phyloP scores from a whole-genome alignment of 805 yeast species.

The Sugiyamaella valdiviana region DNA sequence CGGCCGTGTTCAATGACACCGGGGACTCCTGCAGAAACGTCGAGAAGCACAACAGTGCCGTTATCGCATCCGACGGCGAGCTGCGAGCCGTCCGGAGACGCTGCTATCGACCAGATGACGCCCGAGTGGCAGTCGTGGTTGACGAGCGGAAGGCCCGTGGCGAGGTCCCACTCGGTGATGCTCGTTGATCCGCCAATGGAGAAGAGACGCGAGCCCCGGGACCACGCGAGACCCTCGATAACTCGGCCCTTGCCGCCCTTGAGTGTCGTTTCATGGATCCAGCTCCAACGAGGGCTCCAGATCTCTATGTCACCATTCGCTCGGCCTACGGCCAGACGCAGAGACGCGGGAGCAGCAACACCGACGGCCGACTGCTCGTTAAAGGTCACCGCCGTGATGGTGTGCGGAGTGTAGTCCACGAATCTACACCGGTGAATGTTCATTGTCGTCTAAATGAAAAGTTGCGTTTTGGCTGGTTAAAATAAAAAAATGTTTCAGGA shows the following conservation, averaged over 20 bases:
- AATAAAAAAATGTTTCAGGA: not conserved
- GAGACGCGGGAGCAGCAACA: constrained; percentile 40
- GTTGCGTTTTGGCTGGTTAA: not conserved
- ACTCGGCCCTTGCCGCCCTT: constrained; percentile 79
- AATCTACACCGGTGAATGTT: constrained; percentile 87
- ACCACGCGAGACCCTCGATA: constrained; percentile 87
- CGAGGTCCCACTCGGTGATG: constrained; percentile 87
- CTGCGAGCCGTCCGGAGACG: constrained; percentile 51
- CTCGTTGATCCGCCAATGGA: constrained; percentile 91
- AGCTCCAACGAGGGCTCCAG: constrained; percentile 65
- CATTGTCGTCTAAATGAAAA: constrained; percentile 35
- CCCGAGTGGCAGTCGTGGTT: constrained; percentile 91
- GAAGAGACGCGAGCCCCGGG: constrained; percentile 63
- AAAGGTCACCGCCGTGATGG: constrained; percentile 75
- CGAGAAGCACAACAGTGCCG: constrained; percentile 78
- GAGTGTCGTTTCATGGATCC: constrained; percentile 70
- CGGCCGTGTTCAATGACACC: constrained; percentile 72
- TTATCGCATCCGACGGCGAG: constrained; percentile 93
- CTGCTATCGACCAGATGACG: constrained; percentile 81
- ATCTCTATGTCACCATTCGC: constrained; percentile 92
- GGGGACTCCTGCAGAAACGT: constrained; percentile 71
- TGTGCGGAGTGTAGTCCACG: constrained; percentile 80
- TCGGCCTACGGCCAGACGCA: constrained; percentile 85
- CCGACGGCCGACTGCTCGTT: constrained; percentile 48
- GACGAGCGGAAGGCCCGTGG: constrained; percentile 60